Conservation (phyloP, 139 green algal genomes). For the Micromonas commoda region DNA sequence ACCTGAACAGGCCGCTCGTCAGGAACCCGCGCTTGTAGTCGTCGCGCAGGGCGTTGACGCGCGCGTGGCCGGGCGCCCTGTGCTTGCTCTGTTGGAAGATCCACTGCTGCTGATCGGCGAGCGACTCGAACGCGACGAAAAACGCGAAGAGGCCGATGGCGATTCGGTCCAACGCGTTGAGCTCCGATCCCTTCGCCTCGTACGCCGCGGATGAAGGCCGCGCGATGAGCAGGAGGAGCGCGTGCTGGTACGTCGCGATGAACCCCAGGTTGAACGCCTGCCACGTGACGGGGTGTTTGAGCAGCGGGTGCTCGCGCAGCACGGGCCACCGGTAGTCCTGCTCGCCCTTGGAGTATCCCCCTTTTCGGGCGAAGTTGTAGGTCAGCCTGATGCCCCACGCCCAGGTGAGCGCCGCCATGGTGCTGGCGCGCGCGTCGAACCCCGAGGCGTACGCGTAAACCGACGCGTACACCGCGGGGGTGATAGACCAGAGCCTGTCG, state of each 20-base stretch:
- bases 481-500: slow-evolving; percentile 32
- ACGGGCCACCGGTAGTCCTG: slow-evolving; percentile 38
- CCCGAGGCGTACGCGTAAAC: background rate
- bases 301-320: background rate
- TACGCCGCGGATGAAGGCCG: background rate
- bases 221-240: slow-evolving; percentile 30
- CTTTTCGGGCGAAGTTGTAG: slow-evolving; percentile 38
- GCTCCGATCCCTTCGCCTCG: background rate
- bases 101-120: slow-evolving; percentile 40
- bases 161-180: slow-evolving; percentile 20
- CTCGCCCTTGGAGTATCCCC: slow-evolving; percentile 27
- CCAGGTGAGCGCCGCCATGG: slow-evolving; percentile 22
- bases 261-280: slow-evolving; percentile 33
- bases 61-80: background rate
- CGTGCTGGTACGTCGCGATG: slow-evolving; percentile 32
- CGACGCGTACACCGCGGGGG: slow-evolving; percentile 12
- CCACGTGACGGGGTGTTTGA: background rate
- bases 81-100: slow-evolving; percentile 28
- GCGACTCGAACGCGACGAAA: slow-evolving; percentile 9
- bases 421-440: background rate
- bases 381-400: slow-evolving; percentile 29
- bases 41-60: background rate
- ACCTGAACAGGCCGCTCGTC: slow-evolving; percentile 24
- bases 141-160: background rate
- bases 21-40: slow-evolving; percentile 32